phyloP scores from a whole-genome alignment of 331 rosid species.

The Quercus lobata region DNA sequence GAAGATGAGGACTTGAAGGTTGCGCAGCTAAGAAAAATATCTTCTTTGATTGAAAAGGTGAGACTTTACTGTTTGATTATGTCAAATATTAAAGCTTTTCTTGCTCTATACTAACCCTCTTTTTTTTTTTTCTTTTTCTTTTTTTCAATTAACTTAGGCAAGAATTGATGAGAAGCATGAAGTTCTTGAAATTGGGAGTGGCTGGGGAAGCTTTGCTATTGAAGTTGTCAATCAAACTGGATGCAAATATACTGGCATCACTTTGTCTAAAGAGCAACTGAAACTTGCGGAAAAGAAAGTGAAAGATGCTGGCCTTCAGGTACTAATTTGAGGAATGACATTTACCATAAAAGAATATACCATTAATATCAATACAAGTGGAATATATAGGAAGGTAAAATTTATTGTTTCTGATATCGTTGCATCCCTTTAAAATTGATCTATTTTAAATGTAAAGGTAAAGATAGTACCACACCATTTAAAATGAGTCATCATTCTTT shows the following conservation, averaged over 20 bases:
- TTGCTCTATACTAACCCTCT: not conserved
- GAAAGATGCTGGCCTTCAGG: constrained; percentile 78
- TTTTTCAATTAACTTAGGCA: constrained; percentile 39
- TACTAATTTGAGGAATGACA: constrained; percentile 5
- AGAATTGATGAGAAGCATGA: constrained; percentile 63
- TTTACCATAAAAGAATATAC: no score
- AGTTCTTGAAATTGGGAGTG: constrained; percentile 83
- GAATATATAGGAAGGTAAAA: no score
- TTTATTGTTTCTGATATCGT: no score
- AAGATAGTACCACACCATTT: no score
- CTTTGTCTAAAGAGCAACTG: constrained; percentile 73
- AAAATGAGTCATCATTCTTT: no score
- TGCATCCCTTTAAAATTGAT: no score
- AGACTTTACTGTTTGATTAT: not conserved
- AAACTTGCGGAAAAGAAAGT: constrained; percentile 67
- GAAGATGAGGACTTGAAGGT: constrained; percentile 66
- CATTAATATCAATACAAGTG: no score
- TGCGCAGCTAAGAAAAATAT: constrained; percentile 76
- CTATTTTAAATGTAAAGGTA: no score
- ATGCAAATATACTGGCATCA: constrained; percentile 90
- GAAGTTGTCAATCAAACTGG: constrained; percentile 76
- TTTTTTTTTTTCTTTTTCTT: not conserved
- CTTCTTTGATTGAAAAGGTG: constrained; percentile 67
- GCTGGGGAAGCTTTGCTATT: constrained; percentile 94
- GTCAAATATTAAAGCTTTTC: not conserved